Evolutionary conservation across 108 stramenopile genomes (phyloP).

Genomic region (Stephanodiscus triporus): DNA sequence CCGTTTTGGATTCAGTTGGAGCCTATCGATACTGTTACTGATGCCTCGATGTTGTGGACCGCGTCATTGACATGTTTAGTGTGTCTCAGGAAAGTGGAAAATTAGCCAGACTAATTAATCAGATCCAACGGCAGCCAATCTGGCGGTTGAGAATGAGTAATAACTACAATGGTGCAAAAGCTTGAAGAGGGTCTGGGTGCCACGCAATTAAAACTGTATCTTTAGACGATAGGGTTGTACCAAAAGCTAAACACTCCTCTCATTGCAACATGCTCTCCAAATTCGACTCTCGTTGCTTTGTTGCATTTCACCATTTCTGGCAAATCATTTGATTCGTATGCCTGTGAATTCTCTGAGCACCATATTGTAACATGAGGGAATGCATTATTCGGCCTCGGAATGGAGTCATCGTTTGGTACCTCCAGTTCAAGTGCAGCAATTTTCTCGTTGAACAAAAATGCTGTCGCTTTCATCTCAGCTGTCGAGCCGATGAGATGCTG

Average conservation of each 20-base stretch:
- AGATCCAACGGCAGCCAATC: too few relatives aligned
- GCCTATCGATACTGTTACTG: too few relatives aligned
- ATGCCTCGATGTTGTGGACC: too few relatives aligned
- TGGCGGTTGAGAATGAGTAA: too few relatives aligned
- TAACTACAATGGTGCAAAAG: too few relatives aligned
- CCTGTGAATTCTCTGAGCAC: constrained; percentile 47
- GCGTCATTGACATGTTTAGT: background rate
- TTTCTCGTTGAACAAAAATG: constrained; percentile 22
- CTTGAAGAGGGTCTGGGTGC: too few relatives aligned
- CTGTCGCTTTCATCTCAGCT: constrained; percentile 19
- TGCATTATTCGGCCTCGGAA: constrained; percentile 59
- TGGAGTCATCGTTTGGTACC: constrained; percentile 26
- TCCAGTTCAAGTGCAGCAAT: constrained; percentile 64
- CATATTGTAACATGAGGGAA: constrained; percentile 84
- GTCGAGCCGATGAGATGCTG: constrained; percentile 18
- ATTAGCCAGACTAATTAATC: too few relatives aligned
- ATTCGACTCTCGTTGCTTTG: background rate
- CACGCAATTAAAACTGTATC: too few relatives aligned
- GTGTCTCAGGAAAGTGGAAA: background rate
- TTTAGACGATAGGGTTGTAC: background rate
- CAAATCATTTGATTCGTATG: constrained; percentile 64
- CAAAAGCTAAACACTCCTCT: constrained; percentile 12
- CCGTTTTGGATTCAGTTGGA: too few relatives aligned
- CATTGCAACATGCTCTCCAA: background rate
- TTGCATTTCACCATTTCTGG: constrained; percentile 43